phyloP scores from a whole-genome alignment of 2,329 filamentous ascomycete genomes.

The Gaeumannomyces sp. region DNA sequence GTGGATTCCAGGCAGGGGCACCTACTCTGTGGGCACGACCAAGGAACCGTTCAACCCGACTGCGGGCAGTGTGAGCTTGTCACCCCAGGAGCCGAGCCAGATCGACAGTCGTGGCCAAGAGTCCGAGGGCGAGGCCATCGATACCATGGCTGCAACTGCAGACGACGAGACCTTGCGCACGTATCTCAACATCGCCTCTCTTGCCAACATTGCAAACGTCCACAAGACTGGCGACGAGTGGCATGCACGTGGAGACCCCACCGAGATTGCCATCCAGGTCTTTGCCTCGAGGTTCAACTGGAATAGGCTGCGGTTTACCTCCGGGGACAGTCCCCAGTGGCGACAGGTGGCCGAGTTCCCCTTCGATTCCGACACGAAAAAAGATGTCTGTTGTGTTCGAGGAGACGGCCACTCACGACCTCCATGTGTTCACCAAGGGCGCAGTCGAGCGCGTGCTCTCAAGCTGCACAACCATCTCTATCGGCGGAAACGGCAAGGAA shows the following conservation, averaged over 20 bases:
- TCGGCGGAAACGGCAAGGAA: conserved; percentile 19
- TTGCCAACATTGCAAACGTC: conserved; percentile 55
- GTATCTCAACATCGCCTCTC: conserved; percentile 44
- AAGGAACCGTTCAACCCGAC: conserved; percentile 18
- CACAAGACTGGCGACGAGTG: conserved; percentile 43
- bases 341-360: conserved; percentile 53
- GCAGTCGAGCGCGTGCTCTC: conserved; percentile 57
- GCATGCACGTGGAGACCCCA: conserved; percentile 55
- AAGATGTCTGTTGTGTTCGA: conserved; percentile 59
- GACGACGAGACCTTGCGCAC: not conserved
- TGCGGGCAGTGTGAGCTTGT: conserved; percentile 10
- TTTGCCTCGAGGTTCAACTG: conserved; percentile 58
- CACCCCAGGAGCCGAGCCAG: conserved; percentile 18
- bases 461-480: conserved; percentile 36
- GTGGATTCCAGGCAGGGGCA: conserved; percentile 54
- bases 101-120: conserved; percentile 16
- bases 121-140: not conserved
- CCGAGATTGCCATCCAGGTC: conserved; percentile 63
- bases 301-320: conserved; percentile 42
- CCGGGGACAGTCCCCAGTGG: conserved; percentile 31
- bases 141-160: not conserved
- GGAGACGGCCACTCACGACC: conserved; percentile 21
- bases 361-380: conserved; percentile 60
- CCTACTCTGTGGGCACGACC: conserved; percentile 47
- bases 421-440: conserved; percentile 41